Evolutionary conservation across 805 yeast species (phyloP).

Genomic region (Candida andamanensis): DNA sequence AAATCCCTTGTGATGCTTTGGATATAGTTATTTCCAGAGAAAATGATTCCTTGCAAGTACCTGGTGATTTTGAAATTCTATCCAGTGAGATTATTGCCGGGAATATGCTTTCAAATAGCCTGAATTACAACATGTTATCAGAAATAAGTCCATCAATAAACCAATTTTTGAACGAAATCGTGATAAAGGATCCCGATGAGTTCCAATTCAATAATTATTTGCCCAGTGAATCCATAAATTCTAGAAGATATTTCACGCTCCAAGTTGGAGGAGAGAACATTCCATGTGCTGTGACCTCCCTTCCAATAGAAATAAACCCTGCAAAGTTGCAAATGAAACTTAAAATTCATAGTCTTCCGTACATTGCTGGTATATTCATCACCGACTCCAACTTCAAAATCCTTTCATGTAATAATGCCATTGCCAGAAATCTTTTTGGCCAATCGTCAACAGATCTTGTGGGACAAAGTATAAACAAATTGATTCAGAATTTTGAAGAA

Average conservation of each 20-base stretch:
- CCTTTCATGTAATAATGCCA: slow-evolving; percentile 73
- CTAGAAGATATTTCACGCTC: slow-evolving; percentile 57
- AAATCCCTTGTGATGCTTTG: slow-evolving; percentile 61
- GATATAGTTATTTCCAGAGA: slow-evolving; percentile 43
- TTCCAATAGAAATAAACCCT: slow-evolving; percentile 46
- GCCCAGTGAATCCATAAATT: slow-evolving; percentile 39
- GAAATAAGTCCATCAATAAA: slow-evolving; percentile 25
- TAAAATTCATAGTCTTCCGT: slow-evolving; percentile 73
- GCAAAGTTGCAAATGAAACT: slow-evolving; percentile 43
- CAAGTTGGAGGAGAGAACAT: slow-evolving; percentile 42
- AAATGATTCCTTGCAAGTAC: neutral
- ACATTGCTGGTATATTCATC: slow-evolving; percentile 81
- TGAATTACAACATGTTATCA: slow-evolving; percentile 10
- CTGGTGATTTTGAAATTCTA: slow-evolving; percentile 12
- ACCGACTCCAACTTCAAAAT: slow-evolving; percentile 52
- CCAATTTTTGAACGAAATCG: slow-evolving; percentile 4
- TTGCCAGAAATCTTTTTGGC: slow-evolving; percentile 77
- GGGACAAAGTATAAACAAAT: slow-evolving; percentile 42
- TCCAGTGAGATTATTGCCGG: slow-evolving; percentile 32
- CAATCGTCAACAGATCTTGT: slow-evolving; percentile 42
- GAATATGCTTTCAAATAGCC: slow-evolving; percentile 18
- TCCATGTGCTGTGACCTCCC: slow-evolving; percentile 73
- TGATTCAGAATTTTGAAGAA: slow-evolving; percentile 60
- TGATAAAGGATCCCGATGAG: slow-evolving; percentile 11
- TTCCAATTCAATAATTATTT: slow-evolving; percentile 5